Evolutionary conservation across 106 monocot species (phyloP).

Genomic region (Dendrobium huoshanense): DNA sequence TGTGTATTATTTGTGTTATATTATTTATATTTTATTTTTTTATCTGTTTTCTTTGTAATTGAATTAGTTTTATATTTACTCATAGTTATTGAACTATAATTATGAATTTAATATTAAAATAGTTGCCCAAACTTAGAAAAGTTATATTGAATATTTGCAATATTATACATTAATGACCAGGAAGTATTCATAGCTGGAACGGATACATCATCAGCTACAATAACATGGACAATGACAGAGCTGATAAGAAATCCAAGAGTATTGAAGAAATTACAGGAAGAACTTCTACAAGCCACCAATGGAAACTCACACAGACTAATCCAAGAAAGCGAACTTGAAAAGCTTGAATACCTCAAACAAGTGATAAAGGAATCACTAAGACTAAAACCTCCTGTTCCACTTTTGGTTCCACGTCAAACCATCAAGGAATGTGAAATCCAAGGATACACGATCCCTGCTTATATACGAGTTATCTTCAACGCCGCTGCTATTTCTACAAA

Average conservation of each 20-base stretch:
- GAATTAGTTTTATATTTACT: too few species aligned
- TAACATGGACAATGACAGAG: conserved; percentile 17
- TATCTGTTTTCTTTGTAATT: too few species aligned
- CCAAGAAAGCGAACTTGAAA: not conserved
- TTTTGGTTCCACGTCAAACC: conserved; percentile 14
- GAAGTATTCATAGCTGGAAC: conserved; percentile 22
- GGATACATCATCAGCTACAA: conserved; percentile 17
- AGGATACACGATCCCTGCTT: conserved; percentile 1
- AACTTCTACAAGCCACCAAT: not conserved
- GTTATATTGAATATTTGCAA: not conserved
- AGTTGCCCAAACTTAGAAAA: too few species aligned
- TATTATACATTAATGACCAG: not conserved
- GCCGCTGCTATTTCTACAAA: too few species aligned
- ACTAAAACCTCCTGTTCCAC: not conserved
- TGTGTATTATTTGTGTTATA: too few species aligned
- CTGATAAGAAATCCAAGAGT: conserved; percentile 12
- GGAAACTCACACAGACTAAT: not conserved
- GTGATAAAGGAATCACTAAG: too few species aligned
- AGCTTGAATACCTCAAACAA: too few species aligned
- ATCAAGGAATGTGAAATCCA: not conserved
- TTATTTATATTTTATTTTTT: too few species aligned
- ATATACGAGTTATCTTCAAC: too few species aligned
- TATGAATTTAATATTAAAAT: too few species aligned
- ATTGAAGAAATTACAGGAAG: conserved; percentile 16
- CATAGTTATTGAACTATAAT: too few species aligned